phyloP scores from a whole-genome alignment of 176 grass and related monocot genomes.

The Poa annua region DNA sequence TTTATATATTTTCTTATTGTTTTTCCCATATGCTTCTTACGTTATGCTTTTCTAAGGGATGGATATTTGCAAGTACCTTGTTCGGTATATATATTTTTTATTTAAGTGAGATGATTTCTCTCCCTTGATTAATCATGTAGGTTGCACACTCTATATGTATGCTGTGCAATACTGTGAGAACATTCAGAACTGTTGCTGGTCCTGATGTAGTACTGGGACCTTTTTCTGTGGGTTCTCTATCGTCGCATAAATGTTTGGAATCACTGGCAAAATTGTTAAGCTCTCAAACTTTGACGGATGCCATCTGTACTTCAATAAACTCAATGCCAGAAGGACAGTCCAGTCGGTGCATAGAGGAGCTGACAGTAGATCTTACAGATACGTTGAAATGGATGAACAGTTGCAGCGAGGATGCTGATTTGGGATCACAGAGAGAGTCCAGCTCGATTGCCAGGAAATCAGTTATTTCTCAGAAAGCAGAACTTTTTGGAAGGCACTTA shows the following conservation, averaged over 20 bases:
- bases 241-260: slow-evolving; percentile 59
- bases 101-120: slow-evolving; percentile 37
- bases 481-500: slow-evolving; percentile 80
- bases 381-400: slow-evolving; percentile 75
- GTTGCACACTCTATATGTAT: slow-evolving; percentile 73
- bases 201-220: slow-evolving; percentile 43
- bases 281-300: slow-evolving; percentile 54
- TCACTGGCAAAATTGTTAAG: slow-evolving; percentile 64
- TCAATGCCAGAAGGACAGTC: slow-evolving; percentile 89
- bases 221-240: slow-evolving; percentile 69
- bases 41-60: slow-evolving; percentile 9
- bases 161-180: slow-evolving; percentile 75
- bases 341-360: slow-evolving; percentile 75
- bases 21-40: slow-evolving; percentile 26
- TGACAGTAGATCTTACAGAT: slow-evolving; percentile 65
- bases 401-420: slow-evolving; percentile 41
- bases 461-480: slow-evolving; percentile 52
- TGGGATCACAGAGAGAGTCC: slow-evolving; percentile 28
- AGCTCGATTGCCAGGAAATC: slow-evolving; percentile 35
- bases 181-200: slow-evolving; percentile 51
- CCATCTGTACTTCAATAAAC: slow-evolving; percentile 71
- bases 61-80: slow-evolving; percentile 20
- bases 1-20: neutral
- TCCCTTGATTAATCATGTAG: slow-evolving; percentile 53
- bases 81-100: slow-evolving; percentile 16